A percentile compares a stretch with the other conserved stretches of the same genome.
phyloP scores from a whole-genome alignment of 805 yeast genomes.

The Hanseniaspora meyeri region DNA sequence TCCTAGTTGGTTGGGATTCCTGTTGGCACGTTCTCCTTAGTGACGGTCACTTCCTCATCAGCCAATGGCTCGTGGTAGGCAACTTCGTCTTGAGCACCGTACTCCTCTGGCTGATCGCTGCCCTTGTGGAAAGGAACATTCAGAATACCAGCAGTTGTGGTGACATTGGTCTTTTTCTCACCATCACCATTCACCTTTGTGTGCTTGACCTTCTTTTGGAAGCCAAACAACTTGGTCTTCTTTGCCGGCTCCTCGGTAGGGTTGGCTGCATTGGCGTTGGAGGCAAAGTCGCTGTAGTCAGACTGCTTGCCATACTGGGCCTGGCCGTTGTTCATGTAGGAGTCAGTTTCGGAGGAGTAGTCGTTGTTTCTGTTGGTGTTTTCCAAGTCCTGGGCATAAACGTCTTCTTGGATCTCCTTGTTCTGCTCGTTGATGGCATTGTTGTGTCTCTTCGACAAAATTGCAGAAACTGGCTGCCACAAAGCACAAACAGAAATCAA shows the following conservation, averaged over 20 bases:
- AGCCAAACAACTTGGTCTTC: neutral
- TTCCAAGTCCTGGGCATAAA: neutral
- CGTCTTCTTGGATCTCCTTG: conserved; percentile 25
- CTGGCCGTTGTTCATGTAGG: neutral
- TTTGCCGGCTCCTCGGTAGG: neutral
- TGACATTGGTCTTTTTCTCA: neutral
- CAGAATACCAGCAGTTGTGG: conserved; percentile 3
- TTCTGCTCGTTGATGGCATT: conserved; percentile 26
- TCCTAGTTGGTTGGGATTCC: conserved; percentile 2
- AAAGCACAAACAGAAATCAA: conserved; percentile 15
- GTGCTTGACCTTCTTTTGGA: neutral
- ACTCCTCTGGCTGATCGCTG: neutral
- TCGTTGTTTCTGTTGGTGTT: neutral
- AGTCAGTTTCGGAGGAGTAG: neutral
- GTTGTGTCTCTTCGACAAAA: conserved; percentile 6
- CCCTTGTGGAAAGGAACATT: conserved; percentile 14
- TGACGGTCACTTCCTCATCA: neutral
- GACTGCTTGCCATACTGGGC: neutral
- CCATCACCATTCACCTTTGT: neutral
- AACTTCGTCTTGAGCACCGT: neutral
- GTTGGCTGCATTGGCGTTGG: neutral
- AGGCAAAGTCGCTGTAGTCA: neutral
- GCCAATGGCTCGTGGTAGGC: neutral
- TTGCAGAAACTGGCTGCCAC: conserved; percentile 11
- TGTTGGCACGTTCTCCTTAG: neutral